Evolutionary conservation across 2,329 filamentous ascomycete genomes (phyloP).

Genomic region (Botryosphaeria agaves): DNA sequence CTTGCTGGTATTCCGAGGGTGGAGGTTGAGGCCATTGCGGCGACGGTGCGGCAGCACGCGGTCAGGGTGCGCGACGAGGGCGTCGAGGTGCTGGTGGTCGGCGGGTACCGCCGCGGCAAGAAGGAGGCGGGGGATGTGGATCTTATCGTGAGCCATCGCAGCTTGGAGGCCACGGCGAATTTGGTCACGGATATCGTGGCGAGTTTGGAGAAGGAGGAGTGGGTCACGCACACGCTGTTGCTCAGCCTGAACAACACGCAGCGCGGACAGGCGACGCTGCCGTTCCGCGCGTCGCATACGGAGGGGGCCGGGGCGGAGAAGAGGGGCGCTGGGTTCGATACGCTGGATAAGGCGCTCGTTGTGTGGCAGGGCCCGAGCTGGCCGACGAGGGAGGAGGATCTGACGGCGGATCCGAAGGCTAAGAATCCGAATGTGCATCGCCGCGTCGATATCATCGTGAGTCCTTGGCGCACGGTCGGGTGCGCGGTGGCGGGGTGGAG

Average conservation of each 20-base stretch:
- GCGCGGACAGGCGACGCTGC: constrained; percentile 49
- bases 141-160: constrained; percentile 63
- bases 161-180: constrained; percentile 48
- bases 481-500: constrained; percentile 83
- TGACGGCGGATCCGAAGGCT: constrained; percentile 16
- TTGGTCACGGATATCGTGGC: constrained; percentile 56
- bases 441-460: constrained; percentile 81
- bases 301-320: too few relatives aligned
- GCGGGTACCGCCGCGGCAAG: constrained; percentile 71
- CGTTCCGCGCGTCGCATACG: constrained; percentile 30
- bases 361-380: constrained; percentile 65
- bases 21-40: constrained; percentile 56
- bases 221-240: constrained; percentile 68
- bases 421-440: constrained; percentile 62
- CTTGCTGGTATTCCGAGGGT: constrained; percentile 47
- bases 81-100: constrained; percentile 49
- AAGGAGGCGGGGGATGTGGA: constrained; percentile 64
- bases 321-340: constrained; percentile 65
- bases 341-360: constrained; percentile 77
- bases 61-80: constrained; percentile 36
- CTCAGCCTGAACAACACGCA: constrained; percentile 53
- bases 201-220: constrained; percentile 48
- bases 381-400: constrained; percentile 19
- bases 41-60: constrained; percentile 48
- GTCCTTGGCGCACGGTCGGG: constrained; percentile 74